Evolutionary conservation across 345 rosid species (phyloP), one percentile per base, ranked within the genome.

Genomic region (Eucalyptus leucophloia): DNA sequence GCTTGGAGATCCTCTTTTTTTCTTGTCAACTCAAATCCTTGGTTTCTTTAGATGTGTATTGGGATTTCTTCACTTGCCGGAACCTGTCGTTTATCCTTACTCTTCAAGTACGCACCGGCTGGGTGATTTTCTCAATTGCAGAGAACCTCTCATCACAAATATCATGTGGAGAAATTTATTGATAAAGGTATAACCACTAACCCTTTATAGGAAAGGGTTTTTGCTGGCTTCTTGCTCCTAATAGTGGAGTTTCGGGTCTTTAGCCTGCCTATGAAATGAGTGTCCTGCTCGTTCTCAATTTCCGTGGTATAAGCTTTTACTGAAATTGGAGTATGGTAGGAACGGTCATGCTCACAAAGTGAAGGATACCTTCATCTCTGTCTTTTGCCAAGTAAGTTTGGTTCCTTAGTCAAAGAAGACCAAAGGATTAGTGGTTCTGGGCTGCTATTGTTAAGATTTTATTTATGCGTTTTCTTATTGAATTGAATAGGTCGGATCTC

Each of bases 151-250:
- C 9, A 44, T 44, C 45, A 44, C 45, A 44, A 44, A 1, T 44
- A 44, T 97, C 92, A 98, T 97, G 98, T 97, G 99, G 97, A 95
- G 98, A 91, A 98, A 98, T 95, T 92, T 98, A 92, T 89, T 96
- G 65, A 87, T 98, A 89, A 98, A 98, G 97, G 99, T 95, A 93
- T 21, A 80, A 19, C 83, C 37, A 69, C 88, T 26, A 50, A 37
- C 54, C 7, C 19, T 30, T 18, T 21, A 58, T 88, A 4, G 3
- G 28, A 81, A 37, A 28, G 47, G 28, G 81, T 58, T 56, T 30
- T 45, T 26, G 32, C 7, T 21, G 30, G 49, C 40, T 85, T 34
- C 13, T 86, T 83, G 81, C 54, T 83, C 21, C 86, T 72, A 32
- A 49, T 30, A 32, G 17, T 34, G 19, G 62, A 86, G 44, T 50